phyloP scores from a whole-genome alignment of 768 basidiomycete genomes.

The Pulveroboletus frians region DNA sequence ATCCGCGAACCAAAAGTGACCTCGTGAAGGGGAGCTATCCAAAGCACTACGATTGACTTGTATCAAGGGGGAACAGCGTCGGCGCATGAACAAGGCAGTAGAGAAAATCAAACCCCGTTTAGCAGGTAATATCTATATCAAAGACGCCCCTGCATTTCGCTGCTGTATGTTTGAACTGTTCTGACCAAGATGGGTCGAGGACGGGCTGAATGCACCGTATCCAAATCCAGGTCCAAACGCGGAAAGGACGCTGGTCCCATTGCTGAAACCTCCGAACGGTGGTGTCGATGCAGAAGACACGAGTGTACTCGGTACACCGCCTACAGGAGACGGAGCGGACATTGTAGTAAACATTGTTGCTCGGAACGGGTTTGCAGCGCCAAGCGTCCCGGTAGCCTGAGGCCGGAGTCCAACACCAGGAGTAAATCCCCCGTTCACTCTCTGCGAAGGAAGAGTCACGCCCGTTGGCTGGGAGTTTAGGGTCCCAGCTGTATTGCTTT shows the following conservation, averaged over 20 bases:
- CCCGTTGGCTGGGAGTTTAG: slow-evolving; percentile 35
- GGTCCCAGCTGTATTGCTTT: slow-evolving; percentile 21
- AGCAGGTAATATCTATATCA: slow-evolving; percentile 38
- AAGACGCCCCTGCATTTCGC: slow-evolving; percentile 41
- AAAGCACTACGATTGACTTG: background rate
- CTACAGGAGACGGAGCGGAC: slow-evolving; percentile 13
- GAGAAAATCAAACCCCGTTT: background rate
- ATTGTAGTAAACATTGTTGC: slow-evolving; percentile 50
- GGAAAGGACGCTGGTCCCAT: slow-evolving; percentile 3
- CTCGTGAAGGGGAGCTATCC: background rate
- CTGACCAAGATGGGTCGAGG: slow-evolving; percentile 19
- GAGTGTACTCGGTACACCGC: slow-evolving; percentile 5
- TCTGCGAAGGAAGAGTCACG: slow-evolving; percentile 5
- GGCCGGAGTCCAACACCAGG: slow-evolving; percentile 50
- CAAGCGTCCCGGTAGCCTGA: slow-evolving; percentile 52
- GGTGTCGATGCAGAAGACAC: slow-evolving; percentile 25
- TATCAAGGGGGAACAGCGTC: background rate
- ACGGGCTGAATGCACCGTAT: slow-evolving; percentile 19
- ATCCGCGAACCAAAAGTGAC: slow-evolving; percentile 8
- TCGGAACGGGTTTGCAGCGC: slow-evolving; percentile 59
- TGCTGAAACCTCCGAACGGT: slow-evolving; percentile 20
- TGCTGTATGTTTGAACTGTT: slow-evolving; percentile 29
- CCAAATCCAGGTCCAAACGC: slow-evolving; percentile 16
- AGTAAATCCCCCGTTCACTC: slow-evolving; percentile 19
- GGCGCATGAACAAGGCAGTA: background rate